These are phyloP conservation scores for Sporothrix curviconia DNA, from an alignment of 2,329 filamentous ascomycete genomes.

Conservation along the genomic window DNA sequence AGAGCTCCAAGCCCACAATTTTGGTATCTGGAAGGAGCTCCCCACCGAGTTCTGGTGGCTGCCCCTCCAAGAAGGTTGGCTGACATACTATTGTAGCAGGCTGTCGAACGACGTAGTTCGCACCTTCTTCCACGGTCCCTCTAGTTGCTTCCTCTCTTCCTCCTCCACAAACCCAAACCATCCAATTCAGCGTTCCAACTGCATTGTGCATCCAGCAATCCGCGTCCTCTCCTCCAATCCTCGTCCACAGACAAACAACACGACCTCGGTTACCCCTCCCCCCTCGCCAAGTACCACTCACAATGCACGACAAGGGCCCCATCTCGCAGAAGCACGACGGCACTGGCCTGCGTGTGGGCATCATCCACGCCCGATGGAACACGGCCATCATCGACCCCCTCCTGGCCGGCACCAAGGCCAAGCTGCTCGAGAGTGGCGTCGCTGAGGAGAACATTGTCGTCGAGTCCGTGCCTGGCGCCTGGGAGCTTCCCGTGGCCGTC, in stretches of 20 bases:
- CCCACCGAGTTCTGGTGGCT: background rate
- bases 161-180: too few species aligned
- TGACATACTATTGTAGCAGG: background rate
- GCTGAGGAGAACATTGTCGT: slow-evolving; percentile 80
- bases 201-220: too few species aligned
- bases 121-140: too few species aligned
- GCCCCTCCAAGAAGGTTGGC: background rate
- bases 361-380: slow-evolving; percentile 97
- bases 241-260: background rate
- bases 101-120: too few species aligned
- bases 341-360: slow-evolving; percentile 76
- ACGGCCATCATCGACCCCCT: slow-evolving; percentile 78
- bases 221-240: background rate
- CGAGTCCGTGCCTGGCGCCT: slow-evolving; percentile 86
- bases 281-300: background rate
- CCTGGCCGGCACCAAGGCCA: slow-evolving; percentile 70
- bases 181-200: too few species aligned
- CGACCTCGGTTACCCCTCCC: background rate
- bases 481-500: slow-evolving; percentile 87
- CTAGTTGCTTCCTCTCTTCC: too few species aligned
- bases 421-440: slow-evolving; percentile 72
- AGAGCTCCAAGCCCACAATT: background rate
- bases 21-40: slow-evolving; percentile 4
- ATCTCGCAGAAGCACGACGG: slow-evolving; percentile 56
- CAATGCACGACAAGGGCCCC: slow-evolving; percentile 50